These are phyloP conservation scores for Gilbertella persicaria DNA, from an alignment of 371 early-diverging fungal species.

Conservation along the genomic window DNA sequence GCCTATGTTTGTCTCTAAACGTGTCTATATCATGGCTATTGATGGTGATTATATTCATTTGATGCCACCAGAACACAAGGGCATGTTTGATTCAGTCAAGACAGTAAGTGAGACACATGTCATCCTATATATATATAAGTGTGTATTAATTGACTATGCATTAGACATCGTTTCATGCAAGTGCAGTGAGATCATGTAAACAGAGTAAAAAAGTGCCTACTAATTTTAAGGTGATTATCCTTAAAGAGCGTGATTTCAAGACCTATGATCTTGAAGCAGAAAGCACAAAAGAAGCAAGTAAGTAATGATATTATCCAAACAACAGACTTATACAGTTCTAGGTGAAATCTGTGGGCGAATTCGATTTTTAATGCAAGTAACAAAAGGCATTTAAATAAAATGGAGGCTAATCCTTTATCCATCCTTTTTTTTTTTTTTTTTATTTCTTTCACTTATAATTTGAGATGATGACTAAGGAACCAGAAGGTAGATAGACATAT, in stretches of 20 bases:
- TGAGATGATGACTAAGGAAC: neutral
- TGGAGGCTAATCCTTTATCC: neutral
- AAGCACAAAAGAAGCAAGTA: conserved; percentile 69
- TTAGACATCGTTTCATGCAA: conserved; percentile 80
- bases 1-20: conserved; percentile 81
- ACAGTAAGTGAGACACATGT: conserved; percentile 53
- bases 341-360: conserved; percentile 51
- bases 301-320: conserved; percentile 23
- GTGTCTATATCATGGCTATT: conserved; percentile 87
- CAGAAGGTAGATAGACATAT: neutral
- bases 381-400: conserved; percentile 27
- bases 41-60: conserved; percentile 94
- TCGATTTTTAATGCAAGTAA: conserved; percentile 45
- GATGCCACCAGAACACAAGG: conserved; percentile 82
- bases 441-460: neutral
- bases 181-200: conserved; percentile 75
- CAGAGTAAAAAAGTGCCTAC: conserved; percentile 73
- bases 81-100: conserved; percentile 80
- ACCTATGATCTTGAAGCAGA: conserved; percentile 82
- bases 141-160: neutral
- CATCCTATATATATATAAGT: neutral
- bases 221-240: conserved; percentile 74
- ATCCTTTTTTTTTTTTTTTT: neutral
- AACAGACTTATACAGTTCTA: conserved; percentile 6
- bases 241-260: conserved; percentile 69